Conservation (phyloP, 345 rosid genomes). For the Eutrema yunnanense region DNA sequence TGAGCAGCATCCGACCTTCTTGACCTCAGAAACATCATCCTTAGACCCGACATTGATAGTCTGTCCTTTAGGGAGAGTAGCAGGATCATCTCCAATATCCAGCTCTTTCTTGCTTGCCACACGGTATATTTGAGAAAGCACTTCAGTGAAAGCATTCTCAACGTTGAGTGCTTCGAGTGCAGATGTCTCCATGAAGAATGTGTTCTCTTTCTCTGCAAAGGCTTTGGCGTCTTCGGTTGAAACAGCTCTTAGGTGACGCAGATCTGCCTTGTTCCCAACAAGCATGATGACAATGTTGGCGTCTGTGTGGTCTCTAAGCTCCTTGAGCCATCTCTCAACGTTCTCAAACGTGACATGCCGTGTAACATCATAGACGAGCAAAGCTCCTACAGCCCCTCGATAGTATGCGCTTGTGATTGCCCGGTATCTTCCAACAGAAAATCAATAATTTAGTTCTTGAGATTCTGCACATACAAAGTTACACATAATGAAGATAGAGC, state of each 20-base stretch:
- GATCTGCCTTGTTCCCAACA: slow-evolving; percentile 85
- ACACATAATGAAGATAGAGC: no score
- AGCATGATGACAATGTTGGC: slow-evolving; percentile 82
- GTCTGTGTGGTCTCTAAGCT: slow-evolving; percentile 80
- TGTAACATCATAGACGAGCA: no score
- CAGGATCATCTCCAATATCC: slow-evolving; percentile 54
- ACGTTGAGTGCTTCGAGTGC: slow-evolving; percentile 81
- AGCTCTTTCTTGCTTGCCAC: slow-evolving; percentile 67
- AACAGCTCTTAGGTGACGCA: slow-evolving; percentile 74
- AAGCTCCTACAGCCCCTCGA: no score
- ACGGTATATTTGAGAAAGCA: slow-evolving; percentile 72
- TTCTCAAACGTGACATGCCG: slow-evolving; percentile 18
- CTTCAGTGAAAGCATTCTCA: slow-evolving; percentile 75
- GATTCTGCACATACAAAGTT: no score
- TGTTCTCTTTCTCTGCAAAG: slow-evolving; percentile 71
- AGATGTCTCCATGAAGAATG: slow-evolving; percentile 86
- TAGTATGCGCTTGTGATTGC: no score
- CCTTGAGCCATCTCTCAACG: slow-evolving; percentile 88
- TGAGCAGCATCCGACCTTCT: slow-evolving; percentile 64
- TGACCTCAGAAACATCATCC: slow-evolving; percentile 73
- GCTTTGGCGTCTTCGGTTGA: slow-evolving; percentile 60
- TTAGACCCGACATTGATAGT: slow-evolving; percentile 55
- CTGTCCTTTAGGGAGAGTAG: slow-evolving; percentile 66
- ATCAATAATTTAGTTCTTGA: no score
- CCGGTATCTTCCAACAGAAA: no score